phyloP scores from a whole-genome alignment of 163 green algal genomes.

The Scenedesmus sp. region DNA sequence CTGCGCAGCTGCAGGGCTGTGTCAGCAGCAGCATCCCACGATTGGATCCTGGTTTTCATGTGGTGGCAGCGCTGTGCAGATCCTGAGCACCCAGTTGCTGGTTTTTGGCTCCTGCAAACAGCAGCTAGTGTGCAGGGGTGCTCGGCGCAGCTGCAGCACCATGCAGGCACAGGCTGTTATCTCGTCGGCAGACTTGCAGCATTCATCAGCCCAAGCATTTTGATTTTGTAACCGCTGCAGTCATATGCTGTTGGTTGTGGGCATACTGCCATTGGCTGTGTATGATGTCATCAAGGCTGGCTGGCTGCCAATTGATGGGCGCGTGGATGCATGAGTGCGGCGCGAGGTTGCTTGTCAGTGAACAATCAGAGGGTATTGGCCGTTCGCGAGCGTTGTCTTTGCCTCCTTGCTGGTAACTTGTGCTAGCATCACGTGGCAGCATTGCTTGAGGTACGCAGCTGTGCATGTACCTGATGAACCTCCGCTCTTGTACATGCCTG shows the following conservation, averaged over 20 bases:
- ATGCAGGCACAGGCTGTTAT: background rate
- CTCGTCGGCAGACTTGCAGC: background rate
- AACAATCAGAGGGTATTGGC: constrained; percentile 11
- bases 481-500: no score
- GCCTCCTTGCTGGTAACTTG: background rate
- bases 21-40: background rate
- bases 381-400: background rate
- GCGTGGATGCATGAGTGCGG: background rate
- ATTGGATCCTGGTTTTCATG: background rate
- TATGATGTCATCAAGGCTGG: no score
- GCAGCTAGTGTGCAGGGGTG: background rate
- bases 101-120: background rate
- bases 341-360: background rate
- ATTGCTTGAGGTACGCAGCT: no score
- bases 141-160: background rate
- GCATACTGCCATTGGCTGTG: background rate
- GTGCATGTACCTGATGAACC: no score
- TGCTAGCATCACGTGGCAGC: no score
- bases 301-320: background rate
- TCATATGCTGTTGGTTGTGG: background rate
- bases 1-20: background rate
- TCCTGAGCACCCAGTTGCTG: background rate
- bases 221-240: background rate
- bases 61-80: background rate
- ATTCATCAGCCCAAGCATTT: background rate